These are phyloP conservation scores for Salix exigua DNA, from an alignment of 345 rosid species.

Conservation along the genomic window DNA sequence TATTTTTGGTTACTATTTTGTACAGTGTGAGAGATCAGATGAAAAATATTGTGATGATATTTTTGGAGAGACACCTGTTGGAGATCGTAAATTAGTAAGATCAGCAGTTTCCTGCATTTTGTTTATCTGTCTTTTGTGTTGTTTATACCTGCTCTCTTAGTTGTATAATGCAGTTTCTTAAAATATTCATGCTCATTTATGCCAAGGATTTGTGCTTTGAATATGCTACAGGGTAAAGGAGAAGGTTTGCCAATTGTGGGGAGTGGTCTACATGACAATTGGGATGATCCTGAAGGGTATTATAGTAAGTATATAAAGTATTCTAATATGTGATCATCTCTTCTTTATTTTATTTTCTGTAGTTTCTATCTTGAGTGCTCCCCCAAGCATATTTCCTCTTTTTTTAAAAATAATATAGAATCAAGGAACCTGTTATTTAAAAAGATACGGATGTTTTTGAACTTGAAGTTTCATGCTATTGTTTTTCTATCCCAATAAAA, in stretches of 20 bases:
- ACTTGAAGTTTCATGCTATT: not conserved
- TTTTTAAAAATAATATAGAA: not conserved
- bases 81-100: conserved; percentile 57
- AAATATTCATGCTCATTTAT: not conserved
- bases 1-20: conserved; percentile 15
- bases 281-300: conserved; percentile 99
- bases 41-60: conserved; percentile 87
- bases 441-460: not conserved
- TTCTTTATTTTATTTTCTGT: not conserved
- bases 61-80: conserved; percentile 90
- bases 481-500: not conserved
- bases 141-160: not conserved
- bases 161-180: not conserved
- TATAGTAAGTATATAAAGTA: conserved; percentile 74
- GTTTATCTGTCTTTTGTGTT: not conserved
- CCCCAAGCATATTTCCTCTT: not conserved
- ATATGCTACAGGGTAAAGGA: conserved; percentile 57
- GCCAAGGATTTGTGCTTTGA: not conserved
- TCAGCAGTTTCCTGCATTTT: not conserved
- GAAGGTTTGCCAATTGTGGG: conserved; percentile 63
- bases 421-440: not conserved
- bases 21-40: conserved; percentile 82
- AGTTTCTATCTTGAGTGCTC: not conserved
- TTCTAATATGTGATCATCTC: not conserved
- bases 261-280: conserved; percentile 91